These are phyloP conservation scores for Glycine latifolia DNA, from an alignment of 306 rosid genomes.

Conservation along the genomic window DNA sequence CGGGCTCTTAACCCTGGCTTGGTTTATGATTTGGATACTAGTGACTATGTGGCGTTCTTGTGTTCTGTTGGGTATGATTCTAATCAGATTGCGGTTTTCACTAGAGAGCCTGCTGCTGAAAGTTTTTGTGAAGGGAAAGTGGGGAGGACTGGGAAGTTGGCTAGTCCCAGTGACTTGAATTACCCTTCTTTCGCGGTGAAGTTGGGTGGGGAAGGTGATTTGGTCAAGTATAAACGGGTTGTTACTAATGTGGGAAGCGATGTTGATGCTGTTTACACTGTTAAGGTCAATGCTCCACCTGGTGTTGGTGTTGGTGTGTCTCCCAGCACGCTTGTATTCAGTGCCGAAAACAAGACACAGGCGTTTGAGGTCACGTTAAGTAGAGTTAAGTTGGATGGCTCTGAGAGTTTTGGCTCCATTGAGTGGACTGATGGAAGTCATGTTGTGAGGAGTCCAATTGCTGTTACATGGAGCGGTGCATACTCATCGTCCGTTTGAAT, in stretches of 20 bases:
- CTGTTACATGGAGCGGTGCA: constrained; percentile 59
- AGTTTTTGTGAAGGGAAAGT: constrained; percentile 54
- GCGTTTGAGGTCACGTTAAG: constrained; percentile 67
- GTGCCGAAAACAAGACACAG: constrained; percentile 56
- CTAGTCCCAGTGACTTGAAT: constrained; percentile 80
- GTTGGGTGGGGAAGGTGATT: constrained; percentile 39
- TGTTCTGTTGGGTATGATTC: constrained; percentile 85
- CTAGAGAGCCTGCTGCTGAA: constrained; percentile 52
- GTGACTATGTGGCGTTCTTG: constrained; percentile 76
- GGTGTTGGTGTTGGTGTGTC: constrained; percentile 69
- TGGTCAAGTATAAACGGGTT: constrained; percentile 68
- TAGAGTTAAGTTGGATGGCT: constrained; percentile 34
- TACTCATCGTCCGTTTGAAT: constrained; percentile 63
- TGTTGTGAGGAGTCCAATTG: constrained; percentile 79
- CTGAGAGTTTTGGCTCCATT: constrained; percentile 68
- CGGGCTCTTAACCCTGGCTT: constrained; percentile 83
- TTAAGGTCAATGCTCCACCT: constrained; percentile 62
- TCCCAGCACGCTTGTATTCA: constrained; percentile 71
- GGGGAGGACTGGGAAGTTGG: constrained; percentile 45
- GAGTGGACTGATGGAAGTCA: constrained; percentile 86
- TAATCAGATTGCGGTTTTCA: constrained; percentile 61
- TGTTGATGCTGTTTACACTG: constrained; percentile 73
- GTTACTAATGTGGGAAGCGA: constrained; percentile 76
- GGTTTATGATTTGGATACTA: constrained; percentile 66
- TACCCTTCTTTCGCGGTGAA: constrained; percentile 83